Base-by-base conservation (phyloP, 2,329 filamentous ascomycete species). In the Sphaceloma murrayae region DNA sequence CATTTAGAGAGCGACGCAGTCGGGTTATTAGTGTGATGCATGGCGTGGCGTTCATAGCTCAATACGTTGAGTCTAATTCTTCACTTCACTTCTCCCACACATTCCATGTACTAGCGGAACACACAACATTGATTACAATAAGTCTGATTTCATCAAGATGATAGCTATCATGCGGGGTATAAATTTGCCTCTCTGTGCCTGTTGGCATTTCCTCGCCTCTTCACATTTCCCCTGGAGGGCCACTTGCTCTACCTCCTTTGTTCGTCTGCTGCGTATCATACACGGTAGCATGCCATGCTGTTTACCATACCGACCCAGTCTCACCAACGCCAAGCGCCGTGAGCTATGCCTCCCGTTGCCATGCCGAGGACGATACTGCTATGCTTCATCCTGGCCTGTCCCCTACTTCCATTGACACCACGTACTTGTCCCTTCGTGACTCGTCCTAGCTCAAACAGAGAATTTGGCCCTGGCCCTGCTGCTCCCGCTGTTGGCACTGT, bases 391-490 rank as follows among this genome's bases (percentile, higher is more conserved):
- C n/a, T n/a, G n/a, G n/a, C n/a, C n/a, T n/a, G n/a, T n/a, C n/a
- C n/a, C n/a, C n/a, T n/a, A n/a, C n/a, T n/a, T n/a, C n/a, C n/a
- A n/a, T n/a, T n/a, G n/a, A n/a, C n/a, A 27, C 7, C 24, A 27
- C 24, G 11, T 11, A 27, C 24, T 6, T 27, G 24, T 27, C 24
- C 24, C 11, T n/a, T n/a, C n/a, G n/a, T n/a, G n/a, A n/a, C n/a
- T n/a, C n/a, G n/a, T n/a, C n/a, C n/a, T n/a, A n/a, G n/a, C 13
- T 52, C 82, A 95, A 58, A 87, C 87, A 40, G 75, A 73, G 66
- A 86, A 85, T 74, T 95, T 98, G 57, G 91, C 85, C 75, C 93
- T 96, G 46, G 91, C 91, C 57, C 93, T 80, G 48, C 86, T 94
- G 68, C 88, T 95, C 54, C 91, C 91, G 49, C 83, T 80, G 63